Evolutionary conservation across 129 eudicot species (phyloP), one percentile per base, ranked within the genome.

Genomic region (Flaveria linearis): DNA sequence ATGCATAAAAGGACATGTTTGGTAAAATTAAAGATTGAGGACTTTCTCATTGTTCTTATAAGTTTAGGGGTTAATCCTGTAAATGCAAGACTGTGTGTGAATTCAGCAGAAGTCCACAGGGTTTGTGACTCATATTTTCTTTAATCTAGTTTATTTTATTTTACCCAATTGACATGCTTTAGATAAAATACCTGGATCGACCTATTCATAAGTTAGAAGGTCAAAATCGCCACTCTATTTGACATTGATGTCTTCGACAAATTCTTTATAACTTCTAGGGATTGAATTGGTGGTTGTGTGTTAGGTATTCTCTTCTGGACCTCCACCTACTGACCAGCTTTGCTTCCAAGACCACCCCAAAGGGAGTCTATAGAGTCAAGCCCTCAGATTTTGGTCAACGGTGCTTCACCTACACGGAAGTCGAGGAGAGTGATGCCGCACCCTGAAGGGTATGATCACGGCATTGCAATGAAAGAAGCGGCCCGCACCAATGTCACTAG

Each of bases 401-500:
- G 97, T 93, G 56, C 75, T 93, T 93, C 98, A 64, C 98, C 98
- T 72, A 93, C 97, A 41, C 88, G 91, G 77, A 93, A 93, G 85
- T 70, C 83, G 22, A 91, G 91, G 82, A 88, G 98, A 78, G 93
- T 93, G 56, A 89, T 90, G 88, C 91, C 92, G 51, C 79, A 92
- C 22, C 93, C 88, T n/a, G 98, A 92, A 66, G 90, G 90, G 36
- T 58, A 76, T 69, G 96, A 85, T 61, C 91, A 85, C 79, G 91
- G 82, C 28, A 75, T 81, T 80, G 96, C 23, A 77, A 82, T 80
- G 96, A 86, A 82, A 87, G 76, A 83, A 87, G 87, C 76, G 97
- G 33, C 90, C 80, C n/a, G 89, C 82, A 39, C 97, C 93, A 13
- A 93, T 88, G 96, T 88, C 98, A 43, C 82, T 93, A 9, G 98